These are phyloP conservation scores for Diplodia corticola DNA, from an alignment of 2,329 filamentous ascomycete species.

Conservation along the genomic window DNA sequence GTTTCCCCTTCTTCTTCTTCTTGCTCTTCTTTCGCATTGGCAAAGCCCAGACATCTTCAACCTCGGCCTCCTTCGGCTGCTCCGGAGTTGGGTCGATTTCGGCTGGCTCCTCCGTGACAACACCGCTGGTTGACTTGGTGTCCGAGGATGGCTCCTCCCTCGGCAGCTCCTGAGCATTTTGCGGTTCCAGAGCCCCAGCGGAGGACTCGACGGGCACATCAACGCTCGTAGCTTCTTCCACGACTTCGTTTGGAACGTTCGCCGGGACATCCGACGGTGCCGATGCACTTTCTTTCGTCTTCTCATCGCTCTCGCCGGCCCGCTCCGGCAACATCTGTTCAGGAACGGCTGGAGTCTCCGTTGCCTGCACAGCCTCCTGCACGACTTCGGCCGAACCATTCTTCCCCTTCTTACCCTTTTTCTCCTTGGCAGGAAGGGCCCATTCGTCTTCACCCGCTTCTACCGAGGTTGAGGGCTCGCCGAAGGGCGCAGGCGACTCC, in stretches of 20 bases:
- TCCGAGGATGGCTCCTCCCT: background rate
- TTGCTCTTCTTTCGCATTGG: slow-evolving; percentile 5
- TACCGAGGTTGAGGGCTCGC: background rate
- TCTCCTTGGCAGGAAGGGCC: slow-evolving; percentile 25
- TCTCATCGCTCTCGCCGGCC: background rate
- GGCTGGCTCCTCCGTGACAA: background rate
- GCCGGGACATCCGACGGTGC: background rate
- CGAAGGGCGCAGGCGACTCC: background rate
- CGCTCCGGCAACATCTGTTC: background rate
- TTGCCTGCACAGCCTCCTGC: background rate
- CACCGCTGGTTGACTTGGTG: background rate
- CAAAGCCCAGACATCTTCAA: slow-evolving; percentile 1
- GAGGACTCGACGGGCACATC: background rate
- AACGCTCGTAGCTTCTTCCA: background rate
- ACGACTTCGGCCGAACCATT: slow-evolving; percentile 2
- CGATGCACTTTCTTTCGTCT: background rate
- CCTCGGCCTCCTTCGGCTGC: slow-evolving; percentile 17
- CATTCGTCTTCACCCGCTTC: slow-evolving; percentile 23
- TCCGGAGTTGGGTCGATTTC: background rate
- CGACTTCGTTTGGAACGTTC: too few relatives aligned
- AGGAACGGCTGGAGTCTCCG: background rate
- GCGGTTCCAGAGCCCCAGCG: background rate
- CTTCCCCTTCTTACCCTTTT: slow-evolving; percentile 30
- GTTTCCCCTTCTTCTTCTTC: slow-evolving; percentile 18
- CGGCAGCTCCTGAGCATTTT: background rate